Evolutionary conservation across 1,284 basidiomycete genomes (phyloP), one percentile per base, ranked within the genome.

Genomic region (Microstroma glucosiphilum): DNA sequence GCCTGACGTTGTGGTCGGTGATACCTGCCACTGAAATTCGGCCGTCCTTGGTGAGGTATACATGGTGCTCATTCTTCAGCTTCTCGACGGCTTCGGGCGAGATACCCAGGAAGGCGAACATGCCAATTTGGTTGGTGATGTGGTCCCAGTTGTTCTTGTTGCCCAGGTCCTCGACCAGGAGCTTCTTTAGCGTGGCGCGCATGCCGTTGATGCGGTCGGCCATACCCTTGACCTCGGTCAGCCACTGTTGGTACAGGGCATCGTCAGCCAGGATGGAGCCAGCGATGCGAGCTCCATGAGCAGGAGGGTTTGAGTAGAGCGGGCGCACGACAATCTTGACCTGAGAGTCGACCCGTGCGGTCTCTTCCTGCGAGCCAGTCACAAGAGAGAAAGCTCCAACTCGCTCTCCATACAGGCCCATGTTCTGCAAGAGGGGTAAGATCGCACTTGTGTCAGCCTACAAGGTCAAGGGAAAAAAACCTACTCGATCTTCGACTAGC

Each of bases 301-400:
- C 82, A 19, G 96, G 94, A 60, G 94, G 96, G 85, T 96, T 97
- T 63, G 94, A 98, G 85, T 98, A 98, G 86, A 97, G 88, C 46
- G 94, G 96, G 40, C 96, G 89, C 69, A 99, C 89, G 72, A 96
- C 83, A 74, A 97, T 96, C 85, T 96, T 96, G 66, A 79, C 61
- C 71, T 78, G 77, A 63, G 69, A 72, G 85, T 78, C 76, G n/a
- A 79, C 76, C 57, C 77, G 71, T 2, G 69, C 71, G 56, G 68
- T 67, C 70, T 78, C 77, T 43, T 79, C 77, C 9, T 69, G 57
- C 66, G 71, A 70, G 43, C 69, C 76, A 41, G 70, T 73, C 40
- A 80, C 76, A 17, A 69, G 58, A 26, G 68, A 68, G 68, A 69
- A 71, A 26, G 77, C 75, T 13, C 79, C 79, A 6, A 75, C 75